Conservation (phyloP, 2,329 filamentous ascomycete species). For the Bertia moriformis region DNA sequence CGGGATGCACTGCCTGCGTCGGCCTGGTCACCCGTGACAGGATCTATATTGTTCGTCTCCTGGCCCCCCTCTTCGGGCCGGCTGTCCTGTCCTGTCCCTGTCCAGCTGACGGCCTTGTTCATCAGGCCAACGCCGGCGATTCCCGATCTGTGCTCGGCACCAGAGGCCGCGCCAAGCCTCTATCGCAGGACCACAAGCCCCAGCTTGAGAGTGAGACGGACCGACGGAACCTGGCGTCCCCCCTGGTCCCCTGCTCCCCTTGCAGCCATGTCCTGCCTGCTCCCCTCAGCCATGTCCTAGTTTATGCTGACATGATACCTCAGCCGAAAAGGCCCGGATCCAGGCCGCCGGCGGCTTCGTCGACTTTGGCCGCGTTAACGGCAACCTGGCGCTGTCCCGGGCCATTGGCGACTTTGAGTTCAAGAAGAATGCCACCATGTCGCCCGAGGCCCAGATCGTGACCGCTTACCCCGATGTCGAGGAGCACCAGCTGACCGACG, state of each 20-base stretch:
- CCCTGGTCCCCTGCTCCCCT: slow-evolving; percentile 1
- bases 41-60: slow-evolving; percentile 74
- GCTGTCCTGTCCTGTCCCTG: slow-evolving; percentile 4
- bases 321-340: slow-evolving; percentile 90
- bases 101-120: slow-evolving; percentile 3
- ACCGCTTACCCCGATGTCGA: slow-evolving; percentile 93
- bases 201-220: slow-evolving; percentile 71
- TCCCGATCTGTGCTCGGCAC: slow-evolving; percentile 89
- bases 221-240: neutral
- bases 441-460: slow-evolving; percentile 96
- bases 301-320: slow-evolving; percentile 8
- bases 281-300: slow-evolving; percentile 1
- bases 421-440: slow-evolving; percentile 94
- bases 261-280: slow-evolving; percentile 1
- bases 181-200: slow-evolving; percentile 98
- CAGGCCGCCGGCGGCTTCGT: slow-evolving; percentile 92
- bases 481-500: slow-evolving; percentile 73
- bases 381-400: slow-evolving; percentile 88
- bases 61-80: too few species aligned
- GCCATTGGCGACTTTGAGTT: slow-evolving; percentile 99
- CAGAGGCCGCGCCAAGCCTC: slow-evolving; percentile 89
- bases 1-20: slow-evolving; percentile 90
- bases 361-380: slow-evolving; percentile 95
- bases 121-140: slow-evolving; percentile 87
- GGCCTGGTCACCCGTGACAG: slow-evolving; percentile 78